These are phyloP conservation scores for Microglena sp. DNA, from an alignment of 139 green algal species.

Conservation along the genomic window DNA sequence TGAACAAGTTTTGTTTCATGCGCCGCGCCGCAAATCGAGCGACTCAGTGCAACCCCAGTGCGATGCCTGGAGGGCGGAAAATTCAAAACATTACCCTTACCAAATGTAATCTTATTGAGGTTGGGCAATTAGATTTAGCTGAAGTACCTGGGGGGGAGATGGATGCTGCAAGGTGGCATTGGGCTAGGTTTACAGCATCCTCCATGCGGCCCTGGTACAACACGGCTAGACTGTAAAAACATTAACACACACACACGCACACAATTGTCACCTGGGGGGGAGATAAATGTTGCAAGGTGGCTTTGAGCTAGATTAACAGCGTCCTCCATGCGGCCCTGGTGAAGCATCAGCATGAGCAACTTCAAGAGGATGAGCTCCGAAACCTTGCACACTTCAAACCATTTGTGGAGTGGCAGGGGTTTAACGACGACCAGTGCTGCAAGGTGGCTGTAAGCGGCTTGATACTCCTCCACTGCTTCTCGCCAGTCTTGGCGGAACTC, in stretches of 20 bases:
- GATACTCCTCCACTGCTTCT: slow-evolving; percentile 36
- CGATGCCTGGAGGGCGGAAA: too few species aligned
- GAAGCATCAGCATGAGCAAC: slow-evolving; percentile 46
- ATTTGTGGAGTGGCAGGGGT: slow-evolving; percentile 11
- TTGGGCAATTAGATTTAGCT: too few species aligned
- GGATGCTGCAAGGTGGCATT: too few species aligned
- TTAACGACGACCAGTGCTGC: background rate
- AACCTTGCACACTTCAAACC: slow-evolving; percentile 10
- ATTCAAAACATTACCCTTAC: too few species aligned
- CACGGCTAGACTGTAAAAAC: too few species aligned
- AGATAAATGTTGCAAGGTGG: slow-evolving; percentile 25
- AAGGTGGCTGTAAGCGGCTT: slow-evolving; percentile 28
- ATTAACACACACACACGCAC: too few species aligned
- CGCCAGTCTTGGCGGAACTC: slow-evolving; percentile 51
- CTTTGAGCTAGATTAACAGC: slow-evolving; percentile 26
- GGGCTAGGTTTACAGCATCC: too few species aligned
- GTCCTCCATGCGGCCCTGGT: slow-evolving; percentile 31
- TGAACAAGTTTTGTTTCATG: too few species aligned
- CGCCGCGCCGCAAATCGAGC: too few species aligned
- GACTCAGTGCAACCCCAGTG: too few species aligned
- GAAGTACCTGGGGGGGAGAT: slow-evolving; percentile 18
- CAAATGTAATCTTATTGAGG: too few species aligned
- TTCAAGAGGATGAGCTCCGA: slow-evolving; percentile 47
- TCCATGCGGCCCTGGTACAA: slow-evolving; percentile 41
- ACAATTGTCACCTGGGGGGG: slow-evolving; percentile 17